Evolutionary conservation across 805 yeast genomes (phyloP).

Genomic region (Barnettozyma siamensis): DNA sequence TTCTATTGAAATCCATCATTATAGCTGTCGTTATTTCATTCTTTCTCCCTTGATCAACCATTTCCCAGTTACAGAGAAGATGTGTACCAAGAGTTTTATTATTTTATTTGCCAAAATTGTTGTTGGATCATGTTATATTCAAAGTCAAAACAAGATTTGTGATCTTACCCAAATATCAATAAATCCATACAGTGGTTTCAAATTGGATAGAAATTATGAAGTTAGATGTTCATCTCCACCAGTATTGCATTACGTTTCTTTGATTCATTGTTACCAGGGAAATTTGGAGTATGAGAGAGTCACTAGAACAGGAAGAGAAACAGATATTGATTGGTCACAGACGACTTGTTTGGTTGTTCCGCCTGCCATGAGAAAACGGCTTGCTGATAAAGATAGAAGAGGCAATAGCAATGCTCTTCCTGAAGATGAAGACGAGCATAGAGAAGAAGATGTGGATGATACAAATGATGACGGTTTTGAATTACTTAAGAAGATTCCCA

Average conservation of each 20-base stretch:
- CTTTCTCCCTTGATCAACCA: constrained; percentile 3
- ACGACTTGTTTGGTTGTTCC: constrained; percentile 42
- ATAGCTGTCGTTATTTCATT: constrained; percentile 1
- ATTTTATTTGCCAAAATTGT: not conserved
- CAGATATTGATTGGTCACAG: constrained; percentile 43
- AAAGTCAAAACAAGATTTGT: constrained; percentile 28
- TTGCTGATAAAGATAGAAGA: constrained; percentile 1
- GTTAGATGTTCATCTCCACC: constrained; percentile 34
- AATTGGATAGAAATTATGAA: constrained; percentile 43
- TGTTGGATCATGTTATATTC: not conserved
- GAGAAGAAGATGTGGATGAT: no score
- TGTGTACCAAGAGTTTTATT: no score
- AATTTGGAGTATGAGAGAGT: constrained; percentile 37
- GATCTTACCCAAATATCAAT: constrained; percentile 24
- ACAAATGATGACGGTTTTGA: no score
- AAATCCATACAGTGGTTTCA: constrained; percentile 50
- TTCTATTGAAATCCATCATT: constrained; percentile 3
- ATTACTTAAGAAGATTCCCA: not conserved
- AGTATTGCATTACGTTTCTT: constrained; percentile 36
- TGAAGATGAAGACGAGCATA: no score
- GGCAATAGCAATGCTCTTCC: not conserved
- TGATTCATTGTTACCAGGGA: constrained; percentile 51
- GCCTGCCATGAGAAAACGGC: constrained; percentile 8
- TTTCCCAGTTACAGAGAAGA: no score
- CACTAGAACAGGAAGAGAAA: constrained; percentile 27